Evolutionary conservation across 495 filamentous ascomycete genomes (phyloP).

Genomic region (Parathielavia hyrcaniae): DNA sequence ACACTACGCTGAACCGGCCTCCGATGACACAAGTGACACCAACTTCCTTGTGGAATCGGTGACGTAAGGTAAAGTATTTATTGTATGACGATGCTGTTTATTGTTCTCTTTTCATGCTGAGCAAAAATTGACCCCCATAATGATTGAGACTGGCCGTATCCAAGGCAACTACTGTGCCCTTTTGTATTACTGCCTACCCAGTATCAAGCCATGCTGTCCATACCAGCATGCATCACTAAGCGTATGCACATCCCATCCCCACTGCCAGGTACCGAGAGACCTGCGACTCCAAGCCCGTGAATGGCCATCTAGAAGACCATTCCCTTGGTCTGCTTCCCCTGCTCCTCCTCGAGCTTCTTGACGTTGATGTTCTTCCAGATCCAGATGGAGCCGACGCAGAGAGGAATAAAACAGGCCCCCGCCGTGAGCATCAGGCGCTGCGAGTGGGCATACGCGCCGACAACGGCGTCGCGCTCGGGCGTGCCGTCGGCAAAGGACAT

Average conservation of each 20-base stretch:
- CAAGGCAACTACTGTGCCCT: no score
- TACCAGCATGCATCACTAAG: not conserved
- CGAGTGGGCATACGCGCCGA: conserved; percentile 49
- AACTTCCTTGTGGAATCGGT: no score
- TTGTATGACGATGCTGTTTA: no score
- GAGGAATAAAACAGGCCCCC: conserved; percentile 46
- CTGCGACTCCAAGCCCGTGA: no score
- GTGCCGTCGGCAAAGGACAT: conserved; percentile 49
- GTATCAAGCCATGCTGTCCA: not conserved
- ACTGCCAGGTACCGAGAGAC: no score
- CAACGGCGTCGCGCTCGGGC: conserved; percentile 48
- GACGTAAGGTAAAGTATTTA: no score
- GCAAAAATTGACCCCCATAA: no score
- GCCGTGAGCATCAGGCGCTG: conserved; percentile 53
- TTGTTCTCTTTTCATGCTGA: no score
- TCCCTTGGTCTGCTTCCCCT: conserved; percentile 35
- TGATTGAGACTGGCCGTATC: no score
- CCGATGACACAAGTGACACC: no score
- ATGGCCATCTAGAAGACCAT: conserved; percentile 15
- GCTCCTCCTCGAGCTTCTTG: conserved; percentile 33
- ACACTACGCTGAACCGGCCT: no score
- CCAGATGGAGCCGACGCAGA: conserved; percentile 38
- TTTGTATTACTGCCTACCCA: no score
- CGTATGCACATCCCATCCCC: not conserved
- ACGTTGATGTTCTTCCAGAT: conserved; percentile 54